Percentiles rank a stretch among this genome's conserved stretches.
Evolutionary conservation across 306 rosid species (phyloP).

Genomic region (Vigna angularis): DNA sequence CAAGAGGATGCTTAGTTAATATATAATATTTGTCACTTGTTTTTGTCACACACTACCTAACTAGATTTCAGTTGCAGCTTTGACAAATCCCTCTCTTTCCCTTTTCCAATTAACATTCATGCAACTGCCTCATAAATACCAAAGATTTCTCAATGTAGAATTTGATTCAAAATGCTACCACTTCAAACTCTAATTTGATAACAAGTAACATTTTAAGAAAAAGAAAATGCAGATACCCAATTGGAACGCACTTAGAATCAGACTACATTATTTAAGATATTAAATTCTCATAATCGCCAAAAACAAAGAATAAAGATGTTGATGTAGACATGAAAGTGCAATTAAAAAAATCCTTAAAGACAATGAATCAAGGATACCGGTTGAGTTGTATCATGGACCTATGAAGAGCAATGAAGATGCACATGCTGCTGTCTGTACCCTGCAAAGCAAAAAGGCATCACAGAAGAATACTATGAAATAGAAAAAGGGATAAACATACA

Average conservation of each 20-base stretch:
- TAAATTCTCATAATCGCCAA: not conserved
- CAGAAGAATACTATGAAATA: constrained; percentile 24
- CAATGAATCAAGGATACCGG: constrained; percentile 61
- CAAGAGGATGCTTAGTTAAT: constrained; percentile 9
- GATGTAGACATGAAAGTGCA: constrained; percentile 20
- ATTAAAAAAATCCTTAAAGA: constrained; percentile 35
- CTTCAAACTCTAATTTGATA: constrained; percentile 26
- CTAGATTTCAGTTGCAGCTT: constrained; percentile 2
- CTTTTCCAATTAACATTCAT: not conserved
- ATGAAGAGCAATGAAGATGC: constrained; percentile 83
- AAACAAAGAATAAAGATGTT: not conserved
- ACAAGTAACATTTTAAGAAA: constrained; percentile 11
- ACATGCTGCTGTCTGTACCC: constrained; percentile 78
- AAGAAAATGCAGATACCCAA: constrained; percentile 24
- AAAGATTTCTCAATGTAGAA: constrained; percentile 15
- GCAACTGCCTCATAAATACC: constrained; percentile 15
- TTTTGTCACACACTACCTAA: constrained; percentile 25
- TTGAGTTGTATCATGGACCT: constrained; percentile 82
- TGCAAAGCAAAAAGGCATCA: constrained; percentile 50
- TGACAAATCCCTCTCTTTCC: constrained; percentile 15
- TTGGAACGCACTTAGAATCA: not conserved
- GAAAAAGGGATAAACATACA: constrained; percentile 15
- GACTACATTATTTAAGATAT: not conserved
- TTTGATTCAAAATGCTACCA: not conserved
- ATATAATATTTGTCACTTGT: constrained; percentile 13